Percentiles rank a stretch among this genome's conserved stretches.
Evolutionary conservation across 2,329 filamentous ascomycete species (phyloP).

Genomic region (Colletotrichum karsti): DNA sequence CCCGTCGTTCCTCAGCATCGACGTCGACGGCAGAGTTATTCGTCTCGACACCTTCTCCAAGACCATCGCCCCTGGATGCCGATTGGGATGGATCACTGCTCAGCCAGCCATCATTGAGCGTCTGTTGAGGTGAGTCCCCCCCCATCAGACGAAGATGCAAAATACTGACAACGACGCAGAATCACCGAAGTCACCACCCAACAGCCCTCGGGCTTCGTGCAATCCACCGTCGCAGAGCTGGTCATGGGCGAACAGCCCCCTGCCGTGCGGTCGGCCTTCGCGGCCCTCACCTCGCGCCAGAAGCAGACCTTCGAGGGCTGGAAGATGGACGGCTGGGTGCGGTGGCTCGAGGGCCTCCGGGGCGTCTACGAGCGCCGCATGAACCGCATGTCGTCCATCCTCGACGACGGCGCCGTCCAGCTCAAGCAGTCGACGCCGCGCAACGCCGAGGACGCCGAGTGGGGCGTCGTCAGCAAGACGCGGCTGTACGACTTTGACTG

Average conservation of each 20-base stretch:
- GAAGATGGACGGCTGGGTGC: constrained; percentile 87
- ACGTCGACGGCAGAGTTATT: constrained; percentile 86
- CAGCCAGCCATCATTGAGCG: constrained; percentile 82
- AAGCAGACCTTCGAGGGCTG: constrained; percentile 68
- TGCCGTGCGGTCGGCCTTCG: constrained; percentile 50
- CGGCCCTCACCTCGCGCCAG: constrained; percentile 52
- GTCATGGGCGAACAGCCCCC: constrained; percentile 75
- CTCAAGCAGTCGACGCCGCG: constrained; percentile 68
- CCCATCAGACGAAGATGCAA: not conserved
- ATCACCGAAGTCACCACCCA: constrained; percentile 83
- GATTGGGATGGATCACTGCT: constrained; percentile 89
- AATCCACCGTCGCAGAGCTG: constrained; percentile 80
- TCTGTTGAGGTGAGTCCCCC: constrained; percentile 50
- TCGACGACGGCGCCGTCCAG: constrained; percentile 74
- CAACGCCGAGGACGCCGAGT: constrained; percentile 63
- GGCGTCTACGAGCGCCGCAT: constrained; percentile 88
- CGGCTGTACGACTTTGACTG: constrained; percentile 79
- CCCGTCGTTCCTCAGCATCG: constrained; percentile 83
- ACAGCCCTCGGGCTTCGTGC: constrained; percentile 89
- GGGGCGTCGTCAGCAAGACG: constrained; percentile 79
- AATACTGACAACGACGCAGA: constrained; percentile 45
- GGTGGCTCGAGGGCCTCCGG: constrained; percentile 87
- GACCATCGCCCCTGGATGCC: constrained; percentile 88
- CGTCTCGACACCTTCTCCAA: constrained; percentile 95
- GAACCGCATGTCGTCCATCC: constrained; percentile 77